These are phyloP conservation scores for Clarireedia paspali DNA, from an alignment of 2,329 filamentous ascomycete genomes.

Conservation along the genomic window DNA sequence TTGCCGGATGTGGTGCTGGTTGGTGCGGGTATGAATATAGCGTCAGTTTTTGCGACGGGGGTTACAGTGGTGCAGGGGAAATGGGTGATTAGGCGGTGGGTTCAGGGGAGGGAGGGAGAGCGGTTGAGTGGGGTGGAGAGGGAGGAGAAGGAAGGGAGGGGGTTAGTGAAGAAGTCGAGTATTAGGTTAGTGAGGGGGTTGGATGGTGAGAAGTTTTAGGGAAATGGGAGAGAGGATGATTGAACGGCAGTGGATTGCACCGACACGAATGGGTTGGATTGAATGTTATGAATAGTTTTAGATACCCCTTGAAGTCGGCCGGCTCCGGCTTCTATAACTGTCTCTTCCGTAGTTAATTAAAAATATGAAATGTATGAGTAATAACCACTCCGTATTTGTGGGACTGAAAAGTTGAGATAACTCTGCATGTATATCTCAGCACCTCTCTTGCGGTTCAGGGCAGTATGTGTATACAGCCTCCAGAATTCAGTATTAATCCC, in stretches of 20 bases:
- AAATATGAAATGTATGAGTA: too few relatives aligned
- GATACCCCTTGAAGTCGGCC: slow-evolving; percentile 1
- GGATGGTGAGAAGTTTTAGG: not conserved
- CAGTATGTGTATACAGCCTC: too few relatives aligned
- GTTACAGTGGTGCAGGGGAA: not conserved
- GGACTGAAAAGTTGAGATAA: too few relatives aligned
- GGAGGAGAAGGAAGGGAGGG: not conserved
- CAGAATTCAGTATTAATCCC: too few relatives aligned
- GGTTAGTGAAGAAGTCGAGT: not conserved
- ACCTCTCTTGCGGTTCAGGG: too few relatives aligned
- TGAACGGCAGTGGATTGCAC: not conserved
- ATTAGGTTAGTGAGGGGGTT: not conserved
- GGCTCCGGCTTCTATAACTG: not conserved
- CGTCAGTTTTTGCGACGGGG: not conserved
- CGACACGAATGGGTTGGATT: too few relatives aligned
- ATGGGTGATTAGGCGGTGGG: not conserved
- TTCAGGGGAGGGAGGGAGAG: not conserved
- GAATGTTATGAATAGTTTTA: not conserved
- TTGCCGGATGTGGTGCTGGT: slow-evolving; percentile 3
- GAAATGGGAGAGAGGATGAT: not conserved
- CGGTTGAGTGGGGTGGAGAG: not conserved
- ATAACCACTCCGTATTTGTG: too few relatives aligned
- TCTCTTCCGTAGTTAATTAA: not conserved
- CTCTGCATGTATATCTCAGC: too few relatives aligned
- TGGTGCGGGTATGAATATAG: not conserved